Conservation (phyloP, 495 filamentous ascomycete species). For the Ascodesmis nigricans region DNA sequence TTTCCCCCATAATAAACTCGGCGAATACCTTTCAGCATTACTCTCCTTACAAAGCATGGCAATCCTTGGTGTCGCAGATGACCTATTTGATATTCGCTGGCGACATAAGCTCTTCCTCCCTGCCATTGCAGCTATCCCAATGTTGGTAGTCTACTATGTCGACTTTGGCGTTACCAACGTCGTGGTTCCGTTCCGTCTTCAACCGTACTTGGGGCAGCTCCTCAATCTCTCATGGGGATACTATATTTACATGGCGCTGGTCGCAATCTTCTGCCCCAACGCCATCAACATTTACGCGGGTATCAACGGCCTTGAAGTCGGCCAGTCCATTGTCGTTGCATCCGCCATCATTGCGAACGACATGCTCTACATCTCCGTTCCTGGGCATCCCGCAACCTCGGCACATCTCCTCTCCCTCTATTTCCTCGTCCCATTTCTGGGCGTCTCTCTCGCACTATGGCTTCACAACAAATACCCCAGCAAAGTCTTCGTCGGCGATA, state of each 20-base stretch:
- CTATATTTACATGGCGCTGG: slow-evolving; percentile 85
- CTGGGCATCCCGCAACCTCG: slow-evolving; percentile 82
- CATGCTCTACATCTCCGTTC: slow-evolving; percentile 50
- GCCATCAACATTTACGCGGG: slow-evolving; percentile 97
- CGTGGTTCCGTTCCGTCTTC: slow-evolving; percentile 65
- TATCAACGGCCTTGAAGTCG: slow-evolving; percentile 92
- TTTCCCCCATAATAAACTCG: slow-evolving; percentile 91
- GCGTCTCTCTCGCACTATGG: slow-evolving; percentile 68
- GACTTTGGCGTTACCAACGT: slow-evolving; percentile 93
- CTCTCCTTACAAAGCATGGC: slow-evolving; percentile 74
- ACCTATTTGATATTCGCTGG: slow-evolving; percentile 96
- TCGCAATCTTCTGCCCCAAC: slow-evolving; percentile 92
- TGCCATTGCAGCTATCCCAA: slow-evolving; percentile 75
- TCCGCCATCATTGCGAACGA: slow-evolving; percentile 68
- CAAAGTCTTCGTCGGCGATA: slow-evolving; percentile 88
- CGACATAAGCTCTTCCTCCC: slow-evolving; percentile 96
- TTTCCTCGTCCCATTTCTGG: slow-evolving; percentile 80
- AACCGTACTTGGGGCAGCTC: slow-evolving; percentile 60
- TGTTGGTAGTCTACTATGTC: slow-evolving; percentile 93
- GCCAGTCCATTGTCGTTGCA: slow-evolving; percentile 81
- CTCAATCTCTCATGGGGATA: slow-evolving; percentile 77
- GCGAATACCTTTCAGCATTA: slow-evolving; percentile 83
- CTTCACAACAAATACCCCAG: slow-evolving; percentile 94
- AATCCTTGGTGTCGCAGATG: slow-evolving; percentile 81
- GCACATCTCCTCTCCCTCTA: slow-evolving; percentile 90